These are phyloP conservation scores for Tylopilus cervinicoccineus DNA, from an alignment of 768 basidiomycete genomes.

Conservation along the genomic window DNA sequence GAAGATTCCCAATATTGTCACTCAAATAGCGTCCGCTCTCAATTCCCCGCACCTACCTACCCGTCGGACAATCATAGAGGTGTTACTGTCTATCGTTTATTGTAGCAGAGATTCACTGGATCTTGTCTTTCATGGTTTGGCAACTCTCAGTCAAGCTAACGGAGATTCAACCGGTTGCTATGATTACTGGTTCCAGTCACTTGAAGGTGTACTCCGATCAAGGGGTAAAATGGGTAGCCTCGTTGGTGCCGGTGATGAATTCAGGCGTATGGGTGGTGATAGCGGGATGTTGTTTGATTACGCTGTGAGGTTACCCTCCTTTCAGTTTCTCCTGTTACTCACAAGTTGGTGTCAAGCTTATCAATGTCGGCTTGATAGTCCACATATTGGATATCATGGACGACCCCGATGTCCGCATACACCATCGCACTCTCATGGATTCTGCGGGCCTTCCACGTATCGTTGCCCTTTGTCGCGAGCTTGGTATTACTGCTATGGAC, in stretches of 20 bases:
- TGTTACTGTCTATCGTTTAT: slow-evolving; percentile 70
- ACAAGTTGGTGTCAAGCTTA: slow-evolving; percentile 15
- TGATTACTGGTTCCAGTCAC: slow-evolving; percentile 85
- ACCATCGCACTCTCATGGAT: slow-evolving; percentile 89
- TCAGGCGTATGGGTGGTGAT: slow-evolving; percentile 60
- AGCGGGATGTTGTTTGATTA: slow-evolving; percentile 79
- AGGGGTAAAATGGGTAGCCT: slow-evolving; percentile 93
- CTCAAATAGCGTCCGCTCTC: slow-evolving; percentile 77
- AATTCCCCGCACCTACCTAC: slow-evolving; percentile 78
- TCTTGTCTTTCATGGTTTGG: slow-evolving; percentile 72
- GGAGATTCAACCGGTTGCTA: slow-evolving; percentile 57
- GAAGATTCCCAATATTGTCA: slow-evolving; percentile 67
- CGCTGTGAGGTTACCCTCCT: slow-evolving; percentile 52
- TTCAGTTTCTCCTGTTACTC: slow-evolving; percentile 6
- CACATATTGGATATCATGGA: slow-evolving; percentile 61
- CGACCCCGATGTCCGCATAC: slow-evolving; percentile 80
- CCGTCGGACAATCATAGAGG: slow-evolving; percentile 73
- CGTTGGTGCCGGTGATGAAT: slow-evolving; percentile 93
- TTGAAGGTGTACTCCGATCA: slow-evolving; percentile 73
- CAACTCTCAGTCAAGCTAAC: slow-evolving; percentile 66
- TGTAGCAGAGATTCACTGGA: slow-evolving; percentile 58
- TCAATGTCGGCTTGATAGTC: slow-evolving; percentile 72
- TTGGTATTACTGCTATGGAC: slow-evolving; percentile 62
- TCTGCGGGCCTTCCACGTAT: slow-evolving; percentile 76
- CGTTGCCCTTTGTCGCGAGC: slow-evolving; percentile 61